phyloP scores from a whole-genome alignment of 495 filamentous ascomycete species.

The Podospora anserina region DNA sequence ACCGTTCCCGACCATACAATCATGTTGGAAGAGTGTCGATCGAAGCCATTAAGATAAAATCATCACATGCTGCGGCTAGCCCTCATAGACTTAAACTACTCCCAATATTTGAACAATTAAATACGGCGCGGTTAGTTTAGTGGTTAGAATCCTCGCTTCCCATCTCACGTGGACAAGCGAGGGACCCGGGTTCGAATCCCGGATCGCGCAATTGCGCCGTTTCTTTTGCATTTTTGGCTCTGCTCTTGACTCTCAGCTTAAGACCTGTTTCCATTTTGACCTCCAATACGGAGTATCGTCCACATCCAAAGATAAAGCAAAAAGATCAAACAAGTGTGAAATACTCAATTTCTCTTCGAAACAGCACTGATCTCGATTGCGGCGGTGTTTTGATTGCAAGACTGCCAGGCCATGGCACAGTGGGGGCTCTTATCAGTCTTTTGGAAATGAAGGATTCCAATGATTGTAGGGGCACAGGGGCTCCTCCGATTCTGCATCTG shows the following conservation, averaged over 20 bases:
- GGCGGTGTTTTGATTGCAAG: not conserved
- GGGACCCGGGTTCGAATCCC: constrained; percentile 7
- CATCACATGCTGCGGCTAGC: too few species aligned
- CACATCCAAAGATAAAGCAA: not conserved
- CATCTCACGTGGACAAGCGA: constrained; percentile 3
- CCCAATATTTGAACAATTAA: not conserved
- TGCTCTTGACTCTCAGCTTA: not conserved
- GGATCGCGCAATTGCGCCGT: constrained; percentile 7
- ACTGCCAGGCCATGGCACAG: not conserved
- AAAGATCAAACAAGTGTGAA: not conserved
- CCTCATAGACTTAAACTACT: not conserved
- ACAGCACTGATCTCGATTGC: not conserved
- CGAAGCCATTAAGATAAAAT: not conserved
- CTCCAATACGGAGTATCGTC: not conserved
- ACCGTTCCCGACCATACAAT: not conserved
- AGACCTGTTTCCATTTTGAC: not conserved
- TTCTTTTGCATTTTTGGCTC: not conserved
- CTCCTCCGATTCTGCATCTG: not conserved
- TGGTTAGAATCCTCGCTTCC: constrained; percentile 11
- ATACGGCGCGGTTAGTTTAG: not conserved
- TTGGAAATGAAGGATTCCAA: not conserved
- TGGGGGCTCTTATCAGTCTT: not conserved
- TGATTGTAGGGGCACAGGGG: not conserved
- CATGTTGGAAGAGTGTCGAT: not conserved
- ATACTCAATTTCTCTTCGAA: not conserved